Conservation (phyloP, 495 filamentous ascomycete species). For the Sporormia fimetaria region DNA sequence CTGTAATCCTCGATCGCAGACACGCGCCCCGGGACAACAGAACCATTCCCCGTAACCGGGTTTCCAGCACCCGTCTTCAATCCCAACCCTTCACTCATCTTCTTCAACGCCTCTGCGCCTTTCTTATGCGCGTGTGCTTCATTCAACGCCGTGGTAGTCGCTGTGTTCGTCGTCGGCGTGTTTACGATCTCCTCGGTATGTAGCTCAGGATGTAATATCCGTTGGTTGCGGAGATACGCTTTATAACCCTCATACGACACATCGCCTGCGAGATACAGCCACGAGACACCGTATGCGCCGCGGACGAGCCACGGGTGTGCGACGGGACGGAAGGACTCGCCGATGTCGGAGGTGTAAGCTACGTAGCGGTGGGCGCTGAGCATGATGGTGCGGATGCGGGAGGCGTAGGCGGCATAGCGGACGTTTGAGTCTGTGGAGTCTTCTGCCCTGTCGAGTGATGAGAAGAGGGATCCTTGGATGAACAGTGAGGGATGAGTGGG, state of each 20-base stretch:
- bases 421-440: constrained; percentile 74
- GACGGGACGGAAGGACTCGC: constrained; percentile 89
- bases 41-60: constrained; percentile 5
- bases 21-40: constrained; percentile 43
- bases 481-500: constrained; percentile 4
- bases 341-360: constrained; percentile 93
- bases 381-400: constrained; percentile 76
- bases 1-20: constrained; percentile 80
- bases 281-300: constrained; percentile 79
- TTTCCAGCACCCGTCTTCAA: constrained; percentile 7
- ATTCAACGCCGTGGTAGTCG: not conserved
- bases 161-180: constrained; percentile 2
- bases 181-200: constrained; percentile 15
- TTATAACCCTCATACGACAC: constrained; percentile 93
- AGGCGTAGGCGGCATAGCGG: constrained; percentile 88
- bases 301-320: constrained; percentile 74
- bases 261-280: constrained; percentile 85
- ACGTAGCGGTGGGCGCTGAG: constrained; percentile 89
- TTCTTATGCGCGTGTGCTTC: constrained; percentile 1
- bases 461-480: not conserved
- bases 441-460: constrained; percentile 43
- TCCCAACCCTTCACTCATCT: constrained; percentile 5
- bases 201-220: constrained; percentile 39
- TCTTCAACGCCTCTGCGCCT: not conserved
- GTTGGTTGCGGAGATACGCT: constrained; percentile 73